These are phyloP conservation scores for Musa itinerans DNA, from an alignment of 176 grass and related monocot genomes.

Conservation along the genomic window DNA sequence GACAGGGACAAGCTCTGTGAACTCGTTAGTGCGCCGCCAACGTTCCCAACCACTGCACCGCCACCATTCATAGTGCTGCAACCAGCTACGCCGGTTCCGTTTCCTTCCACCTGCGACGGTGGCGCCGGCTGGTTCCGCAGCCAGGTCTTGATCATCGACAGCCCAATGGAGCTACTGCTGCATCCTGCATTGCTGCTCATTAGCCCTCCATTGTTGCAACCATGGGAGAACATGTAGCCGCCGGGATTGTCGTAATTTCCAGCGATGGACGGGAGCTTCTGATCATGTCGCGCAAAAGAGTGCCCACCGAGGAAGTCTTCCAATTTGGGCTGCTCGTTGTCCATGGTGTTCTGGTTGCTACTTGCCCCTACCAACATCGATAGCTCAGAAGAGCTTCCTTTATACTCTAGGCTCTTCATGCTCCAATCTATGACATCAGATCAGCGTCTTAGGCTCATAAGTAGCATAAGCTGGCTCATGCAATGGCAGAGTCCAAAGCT, in stretches of 20 bases:
- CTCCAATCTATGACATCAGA: constrained; percentile 29
- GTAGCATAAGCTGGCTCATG: background rate
- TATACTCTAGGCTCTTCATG: constrained; percentile 15
- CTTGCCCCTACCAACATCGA: constrained; percentile 27
- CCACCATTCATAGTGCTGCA: background rate
- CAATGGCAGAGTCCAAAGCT: background rate
- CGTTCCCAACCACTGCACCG: constrained; percentile 7
- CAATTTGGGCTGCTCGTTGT: constrained; percentile 36
- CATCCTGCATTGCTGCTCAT: constrained; percentile 3
- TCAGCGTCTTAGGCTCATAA: background rate
- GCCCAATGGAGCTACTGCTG: constrained; percentile 32
- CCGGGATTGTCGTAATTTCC: background rate
- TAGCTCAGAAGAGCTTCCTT: constrained; percentile 32
- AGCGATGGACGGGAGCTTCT: background rate
- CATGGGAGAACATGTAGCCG: constrained; percentile 10
- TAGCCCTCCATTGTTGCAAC: constrained; percentile 7
- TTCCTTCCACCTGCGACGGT: background rate
- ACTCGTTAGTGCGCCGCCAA: background rate
- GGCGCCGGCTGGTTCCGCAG: constrained; percentile 41
- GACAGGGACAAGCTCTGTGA: constrained; percentile 45
- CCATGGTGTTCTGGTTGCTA: constrained; percentile 12
- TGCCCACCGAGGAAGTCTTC: constrained; percentile 55
- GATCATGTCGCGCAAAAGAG: background rate
- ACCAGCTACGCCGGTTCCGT: background rate
- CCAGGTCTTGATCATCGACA: constrained; percentile 87